Base-by-base conservation (phyloP, 257 asterid species). In the Thymus quinquecostatus region DNA sequence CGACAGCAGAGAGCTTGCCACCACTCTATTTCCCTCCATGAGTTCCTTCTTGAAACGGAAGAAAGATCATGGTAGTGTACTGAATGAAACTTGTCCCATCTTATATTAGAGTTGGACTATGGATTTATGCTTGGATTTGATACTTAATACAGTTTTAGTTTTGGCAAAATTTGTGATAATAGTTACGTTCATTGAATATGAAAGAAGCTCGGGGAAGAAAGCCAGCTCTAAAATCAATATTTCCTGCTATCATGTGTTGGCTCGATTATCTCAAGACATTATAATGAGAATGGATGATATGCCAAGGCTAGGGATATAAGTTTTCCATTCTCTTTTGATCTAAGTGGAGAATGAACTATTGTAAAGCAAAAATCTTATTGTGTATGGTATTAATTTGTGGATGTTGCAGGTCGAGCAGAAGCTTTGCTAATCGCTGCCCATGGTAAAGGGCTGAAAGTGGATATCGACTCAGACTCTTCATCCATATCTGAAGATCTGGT, bases 341-440 rank as follows among this genome's bases (percentile, higher is more conserved):
- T 60, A 59, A 5, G 29, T 57, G 59, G 13, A 33, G 13, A 60
- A 1, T 21, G 38, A 34, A 71, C 21, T 41, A 60, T 36, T 28
- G 2, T 13, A 4, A 64, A 63, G 67, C 41, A 1, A 28, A 54
- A 43, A 43, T 56, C 44, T 58, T 33, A 45, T 48, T 44, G 36
- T 28, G 11, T 44, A 21, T 34, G 14, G n/a, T 43, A 50, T 51
- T 60, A 28, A 43, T 68, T 63, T 8, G 55, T 71, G 61, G 58
- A 57, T 60, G 32, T 47, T 78, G 79, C 87, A 91, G 97, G 97
- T 34, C 90, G 97, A 64, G 96, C 97, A 27, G 96, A 91, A 82
- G 97, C 97, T 76, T 83, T 89, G 58, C 87, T 89, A 38, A 89
- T 91, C 38, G 95, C 97, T 86, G 97, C 96, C 29, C 88, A 86